phyloP scores from a whole-genome alignment of 495 filamentous ascomycete species.

The Xanthoparmelia taractica region DNA sequence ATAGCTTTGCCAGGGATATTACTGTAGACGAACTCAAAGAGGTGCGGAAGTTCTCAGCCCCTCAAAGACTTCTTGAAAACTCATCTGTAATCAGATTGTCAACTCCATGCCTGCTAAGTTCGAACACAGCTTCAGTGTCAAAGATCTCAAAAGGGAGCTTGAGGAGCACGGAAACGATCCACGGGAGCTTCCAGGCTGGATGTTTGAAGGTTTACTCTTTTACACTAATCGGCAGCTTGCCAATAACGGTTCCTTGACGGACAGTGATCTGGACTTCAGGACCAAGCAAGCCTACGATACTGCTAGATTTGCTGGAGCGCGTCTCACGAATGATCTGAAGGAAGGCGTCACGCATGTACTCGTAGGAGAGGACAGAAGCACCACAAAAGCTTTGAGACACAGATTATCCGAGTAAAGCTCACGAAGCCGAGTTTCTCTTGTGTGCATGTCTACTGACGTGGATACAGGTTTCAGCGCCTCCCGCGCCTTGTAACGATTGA shows the following conservation, averaged over 20 bases:
- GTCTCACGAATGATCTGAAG: conserved; percentile 38
- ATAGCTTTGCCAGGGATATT: conserved; percentile 75
- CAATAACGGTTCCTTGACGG: background rate
- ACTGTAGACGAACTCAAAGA: conserved; percentile 55
- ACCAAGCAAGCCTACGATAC: conserved; percentile 36
- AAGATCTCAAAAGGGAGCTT: conserved; percentile 45
- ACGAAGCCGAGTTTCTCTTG: background rate
- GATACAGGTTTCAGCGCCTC: conserved; percentile 28
- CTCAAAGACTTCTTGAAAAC: conserved; percentile 10
- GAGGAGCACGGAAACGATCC: conserved; percentile 48
- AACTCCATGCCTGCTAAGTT: conserved; percentile 37
- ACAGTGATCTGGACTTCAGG: background rate
- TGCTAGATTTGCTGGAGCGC: conserved; percentile 58
- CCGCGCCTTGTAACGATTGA: conserved; percentile 62
- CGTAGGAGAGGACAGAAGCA: conserved; percentile 33
- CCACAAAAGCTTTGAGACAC: conserved; percentile 39
- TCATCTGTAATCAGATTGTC: conserved; percentile 31
- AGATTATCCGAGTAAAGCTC: conserved; percentile 32
- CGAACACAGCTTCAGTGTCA: conserved; percentile 27
- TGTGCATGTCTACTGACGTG: background rate
- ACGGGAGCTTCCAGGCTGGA: conserved; percentile 47
- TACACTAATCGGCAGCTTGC: conserved; percentile 38
- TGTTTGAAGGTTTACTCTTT: conserved; percentile 58
- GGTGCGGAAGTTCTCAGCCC: conserved; percentile 27
- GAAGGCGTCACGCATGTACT: conserved; percentile 60